A percentile compares a stretch with the other conserved stretches of the same genome.
Conservation (phyloP, 208 protist species). For the Blastocrithidia nonstop region DNA sequence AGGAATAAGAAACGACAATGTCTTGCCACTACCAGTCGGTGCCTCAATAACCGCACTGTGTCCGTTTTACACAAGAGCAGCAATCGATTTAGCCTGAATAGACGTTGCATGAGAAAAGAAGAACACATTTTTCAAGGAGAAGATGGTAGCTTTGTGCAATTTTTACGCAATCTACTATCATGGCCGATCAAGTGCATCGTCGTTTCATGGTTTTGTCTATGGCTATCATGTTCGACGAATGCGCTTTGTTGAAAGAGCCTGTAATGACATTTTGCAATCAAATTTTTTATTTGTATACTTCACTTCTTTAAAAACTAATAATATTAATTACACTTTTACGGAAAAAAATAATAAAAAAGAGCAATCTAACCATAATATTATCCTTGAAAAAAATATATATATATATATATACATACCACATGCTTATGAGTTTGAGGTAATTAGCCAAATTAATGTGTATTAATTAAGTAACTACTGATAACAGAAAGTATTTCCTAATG, state of each 20-base stretch:
- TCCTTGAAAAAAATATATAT: neutral
- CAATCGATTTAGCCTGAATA: conserved; percentile 64
- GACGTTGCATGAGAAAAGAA: conserved; percentile 85
- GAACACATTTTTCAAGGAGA: conserved; percentile 79
- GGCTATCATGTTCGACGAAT: conserved; percentile 70
- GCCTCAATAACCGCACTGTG: conserved; percentile 85
- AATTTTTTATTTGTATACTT: neutral
- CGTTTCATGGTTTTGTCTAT: conserved; percentile 66
- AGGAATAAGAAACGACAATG: conserved; percentile 88
- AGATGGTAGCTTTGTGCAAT: conserved; percentile 56
- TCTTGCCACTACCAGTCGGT: conserved; percentile 97
- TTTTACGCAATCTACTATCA: conserved; percentile 61
- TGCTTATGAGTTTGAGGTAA: neutral
- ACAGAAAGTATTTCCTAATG: no score
- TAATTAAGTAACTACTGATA: no score
- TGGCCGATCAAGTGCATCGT: conserved; percentile 56
- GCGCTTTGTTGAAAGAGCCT: conserved; percentile 40
- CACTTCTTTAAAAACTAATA: neutral
- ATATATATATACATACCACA: conserved; percentile 4
- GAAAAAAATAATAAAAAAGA: neutral
- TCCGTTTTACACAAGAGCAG: conserved; percentile 18
- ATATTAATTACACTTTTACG: neutral
- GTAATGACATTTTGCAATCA: conserved; percentile 22
- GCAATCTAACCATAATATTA: no score
- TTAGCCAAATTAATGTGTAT: no score